Percentiles rank a stretch among this genome's conserved stretches.
These are phyloP conservation scores for Gaertneriomyces semiglobifer DNA, from an alignment of 192 early-diverging fungal species.

Conservation along the genomic window DNA sequence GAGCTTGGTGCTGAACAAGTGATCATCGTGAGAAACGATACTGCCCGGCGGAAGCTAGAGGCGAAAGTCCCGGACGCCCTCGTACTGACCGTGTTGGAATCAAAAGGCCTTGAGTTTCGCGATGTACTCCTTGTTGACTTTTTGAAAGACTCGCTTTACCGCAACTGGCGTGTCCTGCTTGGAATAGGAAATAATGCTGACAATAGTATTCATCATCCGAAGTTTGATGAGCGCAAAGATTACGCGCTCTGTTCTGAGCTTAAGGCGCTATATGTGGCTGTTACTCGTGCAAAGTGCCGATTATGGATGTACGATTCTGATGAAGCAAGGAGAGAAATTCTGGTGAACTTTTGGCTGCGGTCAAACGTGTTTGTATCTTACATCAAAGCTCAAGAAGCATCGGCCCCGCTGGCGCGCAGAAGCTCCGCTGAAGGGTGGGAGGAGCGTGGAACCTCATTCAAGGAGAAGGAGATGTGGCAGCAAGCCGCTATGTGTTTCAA, in stretches of 20 bases:
- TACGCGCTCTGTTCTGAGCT: slow-evolving; percentile 3
- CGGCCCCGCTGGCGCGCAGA: slow-evolving; percentile 1
- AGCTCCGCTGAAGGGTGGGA: slow-evolving; percentile 1
- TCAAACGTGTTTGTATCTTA: not conserved
- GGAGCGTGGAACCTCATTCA: not conserved
- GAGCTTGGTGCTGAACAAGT: slow-evolving; percentile 13
- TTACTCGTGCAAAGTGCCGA: slow-evolving; percentile 7
- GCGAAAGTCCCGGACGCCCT: not conserved
- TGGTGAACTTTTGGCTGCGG: not conserved
- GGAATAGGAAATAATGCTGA: not conserved
- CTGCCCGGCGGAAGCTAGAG: not conserved
- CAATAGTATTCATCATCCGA: not conserved
- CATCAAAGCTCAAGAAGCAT: not conserved
- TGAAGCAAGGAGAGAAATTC: not conserved
- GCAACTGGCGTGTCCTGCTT: slow-evolving; percentile 4
- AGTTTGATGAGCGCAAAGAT: not conserved
- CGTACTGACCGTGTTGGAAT: slow-evolving; percentile 1
- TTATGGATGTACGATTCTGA: slow-evolving; percentile 1
- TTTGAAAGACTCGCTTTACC: not conserved
- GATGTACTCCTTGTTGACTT: slow-evolving; percentile 8
- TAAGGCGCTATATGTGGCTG: slow-evolving; percentile 7
- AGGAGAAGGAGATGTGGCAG: not conserved
- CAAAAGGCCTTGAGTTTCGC: slow-evolving; percentile 10
- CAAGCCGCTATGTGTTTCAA: slow-evolving; percentile 1
- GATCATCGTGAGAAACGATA: slow-evolving; percentile 1